Percentiles rank a stretch among this genome's conserved stretches.
These are phyloP conservation scores for Cercospora zeina DNA, from an alignment of 2,329 filamentous ascomycete species.

Conservation along the genomic window DNA sequence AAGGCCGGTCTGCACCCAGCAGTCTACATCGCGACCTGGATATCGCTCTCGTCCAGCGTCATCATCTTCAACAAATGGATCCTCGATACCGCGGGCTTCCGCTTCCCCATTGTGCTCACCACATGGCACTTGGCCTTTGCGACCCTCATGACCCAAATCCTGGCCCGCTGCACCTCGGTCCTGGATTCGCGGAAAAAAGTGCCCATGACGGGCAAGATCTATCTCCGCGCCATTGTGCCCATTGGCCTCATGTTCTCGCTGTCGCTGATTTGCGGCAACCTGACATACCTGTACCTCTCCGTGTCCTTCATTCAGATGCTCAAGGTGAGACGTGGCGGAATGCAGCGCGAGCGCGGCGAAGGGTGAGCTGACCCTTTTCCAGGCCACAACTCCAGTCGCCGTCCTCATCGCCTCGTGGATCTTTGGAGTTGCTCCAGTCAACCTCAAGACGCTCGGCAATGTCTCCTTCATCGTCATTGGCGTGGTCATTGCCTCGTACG, in stretches of 20 bases:
- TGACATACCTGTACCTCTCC: slow-evolving; percentile 91
- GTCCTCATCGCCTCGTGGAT: slow-evolving; percentile 88
- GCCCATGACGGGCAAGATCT: slow-evolving; percentile 94
- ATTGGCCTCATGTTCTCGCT: slow-evolving; percentile 95
- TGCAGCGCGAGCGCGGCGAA: not conserved
- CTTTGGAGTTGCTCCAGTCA: slow-evolving; percentile 79
- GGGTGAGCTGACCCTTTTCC: slow-evolving; percentile 18
- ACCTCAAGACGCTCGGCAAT: slow-evolving; percentile 84
- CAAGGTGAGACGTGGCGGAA: slow-evolving; percentile 60
- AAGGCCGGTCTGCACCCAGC: slow-evolving; percentile 71
- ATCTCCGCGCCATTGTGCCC: slow-evolving; percentile 88
- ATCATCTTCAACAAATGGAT: slow-evolving; percentile 99
- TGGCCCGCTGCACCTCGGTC: slow-evolving; percentile 83
- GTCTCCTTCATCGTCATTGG: slow-evolving; percentile 93
- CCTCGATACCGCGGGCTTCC: slow-evolving; percentile 79
- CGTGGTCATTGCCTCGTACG: slow-evolving; percentile 89
- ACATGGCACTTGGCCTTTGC: slow-evolving; percentile 96
- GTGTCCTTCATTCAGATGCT: slow-evolving; percentile 99
- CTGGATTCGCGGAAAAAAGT: slow-evolving; percentile 94
- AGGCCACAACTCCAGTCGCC: slow-evolving; percentile 93
- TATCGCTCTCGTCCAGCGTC: slow-evolving; percentile 85
- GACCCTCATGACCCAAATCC: slow-evolving; percentile 88
- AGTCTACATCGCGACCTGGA: slow-evolving; percentile 89
- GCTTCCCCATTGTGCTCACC: slow-evolving; percentile 74
- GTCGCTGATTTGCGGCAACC: slow-evolving; percentile 93